Percentiles rank a stretch among this genome's conserved stretches.
phyloP scores from a whole-genome alignment of 176 grass and related monocot species.

The Canna indica region DNA sequence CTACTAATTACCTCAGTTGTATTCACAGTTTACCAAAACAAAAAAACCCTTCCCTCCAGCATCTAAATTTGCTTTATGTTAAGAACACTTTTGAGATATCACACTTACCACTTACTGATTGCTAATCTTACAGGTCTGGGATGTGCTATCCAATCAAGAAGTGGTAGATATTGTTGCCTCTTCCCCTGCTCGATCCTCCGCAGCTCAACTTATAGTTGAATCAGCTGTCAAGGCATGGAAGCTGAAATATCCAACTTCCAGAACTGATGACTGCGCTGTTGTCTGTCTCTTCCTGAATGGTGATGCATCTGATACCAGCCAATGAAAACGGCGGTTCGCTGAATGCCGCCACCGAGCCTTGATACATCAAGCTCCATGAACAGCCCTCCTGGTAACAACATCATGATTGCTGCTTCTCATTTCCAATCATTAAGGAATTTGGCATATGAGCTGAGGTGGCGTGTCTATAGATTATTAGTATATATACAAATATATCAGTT shows the following conservation, averaged over 20 bases:
- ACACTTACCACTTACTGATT: no score
- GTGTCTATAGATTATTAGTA: not conserved
- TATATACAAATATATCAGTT: conserved; percentile 27
- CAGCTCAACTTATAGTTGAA: conserved; percentile 42
- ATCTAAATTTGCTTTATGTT: not conserved
- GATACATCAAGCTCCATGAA: no score
- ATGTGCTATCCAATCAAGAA: conserved; percentile 66
- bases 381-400: no score
- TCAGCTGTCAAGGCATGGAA: conserved; percentile 47
- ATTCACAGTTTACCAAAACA: no score
- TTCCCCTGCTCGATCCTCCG: conserved; percentile 25
- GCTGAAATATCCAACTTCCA: conserved; percentile 59
- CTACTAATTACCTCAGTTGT: not conserved
- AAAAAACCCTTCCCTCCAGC: no score
- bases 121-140: conserved; percentile 52
- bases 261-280: conserved; percentile 57
- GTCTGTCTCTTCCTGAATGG: conserved; percentile 50
- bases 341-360: conserved; percentile 12
- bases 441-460: conserved; percentile 16
- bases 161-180: conserved; percentile 50
- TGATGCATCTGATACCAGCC: not conserved
- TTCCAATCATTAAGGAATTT: no score
- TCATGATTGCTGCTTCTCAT: no score
- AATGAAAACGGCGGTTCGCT: conserved; percentile 13
- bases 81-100: not conserved